Base-by-base conservation (phyloP, 2,329 filamentous ascomycete species). In the Chrysoporthe austroafricana region DNA sequence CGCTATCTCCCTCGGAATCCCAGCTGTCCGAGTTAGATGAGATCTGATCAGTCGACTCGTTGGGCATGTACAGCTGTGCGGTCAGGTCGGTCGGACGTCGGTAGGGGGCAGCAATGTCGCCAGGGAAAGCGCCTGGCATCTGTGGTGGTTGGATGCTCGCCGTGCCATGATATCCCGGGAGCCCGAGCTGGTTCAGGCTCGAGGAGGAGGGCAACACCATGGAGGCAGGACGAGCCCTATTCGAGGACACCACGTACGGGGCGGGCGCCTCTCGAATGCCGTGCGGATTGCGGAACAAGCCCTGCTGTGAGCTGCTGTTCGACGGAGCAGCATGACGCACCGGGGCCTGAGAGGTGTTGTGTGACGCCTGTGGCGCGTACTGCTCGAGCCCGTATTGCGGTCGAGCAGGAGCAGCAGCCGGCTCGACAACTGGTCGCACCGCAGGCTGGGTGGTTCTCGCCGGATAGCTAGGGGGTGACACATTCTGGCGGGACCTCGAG, bases 1-100 rank as follows among this genome's bases (percentile, higher is more conserved):
- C 66, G 39, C 67, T 70, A 59, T 70, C 68, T 4, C 63, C 68
- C 26, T 70, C 68, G 6, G 68, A 70, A 18, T 70, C 68, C 68
- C 68, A 70, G 14, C 43, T 32, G 21, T 70, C 61, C 14, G 60
- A 57, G 44, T 67, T 52, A 54, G 66, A 63, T 26, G 68, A 68
- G 46, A 61, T 59, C 36, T 67, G 65, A 1, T 68, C 68, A 8
- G 56, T 60, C 34, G 68, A 69, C 4, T 65, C 60, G 32, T 44
- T 67, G 18, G 68, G 61, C 62, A 65, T 58, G 50, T 57, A 68
- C 65, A 68, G 11, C 44, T 64, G 68, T 4, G 68, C 48, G 3
- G 54, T 43, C 52, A 70, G 21, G 34, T 70, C 68, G 58, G 66
- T 70, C 18, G 68, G 68, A 32, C 68, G 68, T 4, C 68, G 66